Percentiles rank a stretch among this genome's conserved stretches.
These are phyloP conservation scores for Lasiodiplodia theobromae DNA, from an alignment of 2,329 filamentous ascomycete genomes.

Conservation along the genomic window DNA sequence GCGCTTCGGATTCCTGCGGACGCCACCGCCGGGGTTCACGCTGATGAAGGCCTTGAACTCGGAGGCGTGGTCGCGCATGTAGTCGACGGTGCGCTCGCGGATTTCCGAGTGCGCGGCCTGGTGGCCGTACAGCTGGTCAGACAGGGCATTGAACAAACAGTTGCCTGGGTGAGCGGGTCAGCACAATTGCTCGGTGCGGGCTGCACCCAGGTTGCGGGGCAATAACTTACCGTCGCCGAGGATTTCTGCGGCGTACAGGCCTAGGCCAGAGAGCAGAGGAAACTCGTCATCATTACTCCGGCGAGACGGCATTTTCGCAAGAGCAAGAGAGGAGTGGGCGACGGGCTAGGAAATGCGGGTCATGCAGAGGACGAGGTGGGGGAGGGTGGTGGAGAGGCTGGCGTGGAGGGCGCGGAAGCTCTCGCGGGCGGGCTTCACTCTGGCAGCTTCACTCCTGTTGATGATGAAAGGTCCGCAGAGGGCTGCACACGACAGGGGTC, in stretches of 20 bases:
- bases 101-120: slow-evolving; percentile 65
- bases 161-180: slow-evolving; percentile 60
- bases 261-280: slow-evolving; percentile 62
- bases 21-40: slow-evolving; percentile 51
- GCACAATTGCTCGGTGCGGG: slow-evolving; percentile 29
- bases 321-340: slow-evolving; percentile 28
- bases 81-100: slow-evolving; percentile 64
- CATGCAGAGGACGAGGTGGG: slow-evolving; percentile 36
- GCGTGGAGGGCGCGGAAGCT: slow-evolving; percentile 35
- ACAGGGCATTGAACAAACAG: slow-evolving; percentile 73
- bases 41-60: slow-evolving; percentile 72
- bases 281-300: slow-evolving; percentile 54
- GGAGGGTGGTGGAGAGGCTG: slow-evolving; percentile 37
- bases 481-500: slow-evolving; percentile 26
- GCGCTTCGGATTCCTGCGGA: slow-evolving; percentile 57
- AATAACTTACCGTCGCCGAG: slow-evolving; percentile 66
- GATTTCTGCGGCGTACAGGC: slow-evolving; percentile 66
- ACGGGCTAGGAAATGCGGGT: slow-evolving; percentile 33
- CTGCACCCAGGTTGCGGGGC: slow-evolving; percentile 8
- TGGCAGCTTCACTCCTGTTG: slow-evolving; percentile 30
- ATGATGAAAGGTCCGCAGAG: slow-evolving; percentile 26
- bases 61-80: slow-evolving; percentile 66
- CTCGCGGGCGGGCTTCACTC: slow-evolving; percentile 25
- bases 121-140: slow-evolving; percentile 70
- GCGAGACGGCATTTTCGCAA: slow-evolving; percentile 34